Base-by-base conservation (phyloP, 148 eudicot species). In the Heliamphora exappendiculata region DNA sequence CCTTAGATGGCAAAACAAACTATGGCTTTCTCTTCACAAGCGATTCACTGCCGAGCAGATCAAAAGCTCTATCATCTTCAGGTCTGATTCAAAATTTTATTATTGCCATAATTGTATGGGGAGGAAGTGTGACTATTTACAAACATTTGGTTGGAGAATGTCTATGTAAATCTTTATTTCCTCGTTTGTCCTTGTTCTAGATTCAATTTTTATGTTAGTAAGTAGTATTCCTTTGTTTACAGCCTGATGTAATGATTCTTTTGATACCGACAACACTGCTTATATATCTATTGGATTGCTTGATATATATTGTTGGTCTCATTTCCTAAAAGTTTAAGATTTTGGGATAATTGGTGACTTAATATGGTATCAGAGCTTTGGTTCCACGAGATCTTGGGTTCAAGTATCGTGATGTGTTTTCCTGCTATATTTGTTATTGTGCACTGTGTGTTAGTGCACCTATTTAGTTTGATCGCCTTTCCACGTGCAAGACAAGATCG, bases 51-150 rank as follows among this genome's bases (percentile, higher is more conserved):
- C 71, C 96, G 98, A 64, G 86, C 98, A 37, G 98, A 94, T 86
- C 92, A 94, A 70, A 94, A 94, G 85, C 76, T 94, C 7, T 94
- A 94, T 86, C 98, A 92, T 87, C 98, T 94, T 85, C 93, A 92
- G 98, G 98, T 94, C 72, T 82, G 47, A 65, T 71, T 50, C 64
- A 12, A 22, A 19, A 29, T 77, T 54, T 1, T 79, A 62, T 59
- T 62, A 14, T 45, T 62, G 13, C 44, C 20, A 42, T 59, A 36
- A 33, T 73, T 71, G 31, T 31, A 0, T 73, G 17, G 11, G 20
- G 64, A 72, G 29, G 29, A 45, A 33, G 28, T 45, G 24, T 42
- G 16, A 26, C 5, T 39, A 71, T 26, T 29, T 60, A 13, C 53
- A 19, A 44, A 37, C 54, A 28, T 26, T 13, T 77, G 31, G 6